Conservation (phyloP, 1,139 yeast species). For the Pichia sp. region DNA sequence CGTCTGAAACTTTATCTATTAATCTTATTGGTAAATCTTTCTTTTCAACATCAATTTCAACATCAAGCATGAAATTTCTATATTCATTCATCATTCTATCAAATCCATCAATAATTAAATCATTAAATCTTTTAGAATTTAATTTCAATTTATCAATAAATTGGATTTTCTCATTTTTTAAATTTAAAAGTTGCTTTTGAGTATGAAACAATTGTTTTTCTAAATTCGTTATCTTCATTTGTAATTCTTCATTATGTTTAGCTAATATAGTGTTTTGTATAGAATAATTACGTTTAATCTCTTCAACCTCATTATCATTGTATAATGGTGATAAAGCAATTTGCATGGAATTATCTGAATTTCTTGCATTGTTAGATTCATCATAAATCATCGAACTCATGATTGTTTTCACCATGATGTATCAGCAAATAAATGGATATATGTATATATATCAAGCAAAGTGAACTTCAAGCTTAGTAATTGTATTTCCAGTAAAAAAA, state of each 20-base stretch:
- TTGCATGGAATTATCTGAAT: neutral
- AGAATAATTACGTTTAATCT: constrained; percentile 27
- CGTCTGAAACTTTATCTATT: constrained; percentile 1
- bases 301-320: constrained; percentile 5
- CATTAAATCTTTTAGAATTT: constrained; percentile 35
- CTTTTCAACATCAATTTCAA: constrained; percentile 9
- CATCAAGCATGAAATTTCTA: constrained; percentile 18
- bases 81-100: constrained; percentile 39
- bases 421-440: neutral
- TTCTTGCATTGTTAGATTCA: neutral
- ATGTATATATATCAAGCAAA: neutral
- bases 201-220: constrained; percentile 43
- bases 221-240: constrained; percentile 43
- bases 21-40: constrained; percentile 2
- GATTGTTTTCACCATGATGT: constrained; percentile 8
- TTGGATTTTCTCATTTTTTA: constrained; percentile 32
- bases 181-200: constrained; percentile 40
- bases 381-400: constrained; percentile 3
- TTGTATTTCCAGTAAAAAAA: no score
- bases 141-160: constrained; percentile 30
- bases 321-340: constrained; percentile 2
- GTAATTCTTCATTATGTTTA: constrained; percentile 45
- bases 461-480: no score
- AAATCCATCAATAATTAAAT: constrained; percentile 37
- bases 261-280: constrained; percentile 51